Conservation (phyloP, 768 basidiomycete species). For the Calocybe gangraenosa region DNA sequence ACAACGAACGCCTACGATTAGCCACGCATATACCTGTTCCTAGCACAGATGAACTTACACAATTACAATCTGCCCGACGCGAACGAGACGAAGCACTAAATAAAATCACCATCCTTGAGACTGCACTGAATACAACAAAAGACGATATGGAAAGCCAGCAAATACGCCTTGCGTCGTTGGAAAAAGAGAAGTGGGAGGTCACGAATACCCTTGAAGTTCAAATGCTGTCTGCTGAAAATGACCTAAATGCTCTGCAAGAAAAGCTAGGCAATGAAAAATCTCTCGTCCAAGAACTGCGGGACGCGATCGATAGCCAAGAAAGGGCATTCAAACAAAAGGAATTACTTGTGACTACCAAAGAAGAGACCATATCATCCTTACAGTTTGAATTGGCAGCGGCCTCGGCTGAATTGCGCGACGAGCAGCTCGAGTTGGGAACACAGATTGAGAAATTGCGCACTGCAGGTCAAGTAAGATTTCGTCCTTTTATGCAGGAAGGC, state of each 20-base stretch:
- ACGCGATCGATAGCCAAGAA: constrained; percentile 49
- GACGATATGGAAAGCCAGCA: constrained; percentile 40
- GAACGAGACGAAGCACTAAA: constrained; percentile 41
- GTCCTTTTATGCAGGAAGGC: constrained; percentile 1
- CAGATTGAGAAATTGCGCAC: constrained; percentile 83
- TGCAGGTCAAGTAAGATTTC: constrained; percentile 76
- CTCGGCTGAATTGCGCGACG: constrained; percentile 36
- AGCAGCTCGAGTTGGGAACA: constrained; percentile 59
- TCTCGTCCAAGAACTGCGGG: constrained; percentile 45
- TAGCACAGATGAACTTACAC: constrained; percentile 38
- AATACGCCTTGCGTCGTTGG: constrained; percentile 41
- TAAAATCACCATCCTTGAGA: constrained; percentile 39
- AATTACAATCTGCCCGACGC: constrained; percentile 37
- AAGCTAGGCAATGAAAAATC: constrained; percentile 36
- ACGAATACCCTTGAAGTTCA: constrained; percentile 40
- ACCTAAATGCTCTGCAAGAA: constrained; percentile 24
- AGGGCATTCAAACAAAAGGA: constrained; percentile 45
- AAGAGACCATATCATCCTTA: constrained; percentile 56
- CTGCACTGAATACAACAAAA: constrained; percentile 36
- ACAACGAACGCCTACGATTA: constrained; percentile 57
- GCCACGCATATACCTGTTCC: constrained; percentile 24
- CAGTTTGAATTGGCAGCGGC: constrained; percentile 30
- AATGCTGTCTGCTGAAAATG: constrained; percentile 40
- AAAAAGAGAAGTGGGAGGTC: constrained; percentile 34
- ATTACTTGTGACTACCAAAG: constrained; percentile 49